These are phyloP conservation scores for Davidsoniella australis DNA, from an alignment of 2,329 filamentous ascomycete genomes.

Conservation along the genomic window DNA sequence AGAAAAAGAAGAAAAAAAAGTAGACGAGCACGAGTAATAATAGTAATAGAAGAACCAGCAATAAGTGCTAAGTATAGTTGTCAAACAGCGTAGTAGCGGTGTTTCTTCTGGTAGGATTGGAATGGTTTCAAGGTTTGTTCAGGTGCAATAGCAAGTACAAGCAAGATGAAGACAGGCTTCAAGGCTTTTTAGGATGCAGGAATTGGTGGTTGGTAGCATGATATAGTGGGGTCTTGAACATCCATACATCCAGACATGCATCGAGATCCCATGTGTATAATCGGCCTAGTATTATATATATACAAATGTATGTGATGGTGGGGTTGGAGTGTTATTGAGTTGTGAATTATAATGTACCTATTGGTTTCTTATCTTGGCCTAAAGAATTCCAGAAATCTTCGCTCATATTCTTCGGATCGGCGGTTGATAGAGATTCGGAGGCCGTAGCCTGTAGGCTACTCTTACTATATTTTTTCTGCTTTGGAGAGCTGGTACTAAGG, in stretches of 20 bases:
- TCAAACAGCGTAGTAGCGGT: not conserved
- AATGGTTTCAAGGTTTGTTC: too few species aligned
- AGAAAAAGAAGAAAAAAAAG: too few species aligned
- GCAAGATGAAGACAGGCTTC: too few species aligned
- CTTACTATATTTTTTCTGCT: not conserved
- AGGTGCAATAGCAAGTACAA: too few species aligned
- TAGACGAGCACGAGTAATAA: too few species aligned
- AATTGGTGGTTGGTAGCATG: slow-evolving; percentile 7
- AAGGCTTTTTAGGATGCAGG: not conserved
- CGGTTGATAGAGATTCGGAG: not conserved
- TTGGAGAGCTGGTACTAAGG: not conserved
- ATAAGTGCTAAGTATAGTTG: too few species aligned
- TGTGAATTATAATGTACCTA: not conserved
- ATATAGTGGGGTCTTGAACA: not conserved
- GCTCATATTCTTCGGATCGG: slow-evolving; percentile 2
- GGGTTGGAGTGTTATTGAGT: not conserved
- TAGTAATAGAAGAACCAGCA: too few species aligned
- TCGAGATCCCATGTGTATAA: too few species aligned
- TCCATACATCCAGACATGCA: too few species aligned
- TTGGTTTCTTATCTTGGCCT: slow-evolving; percentile 1
- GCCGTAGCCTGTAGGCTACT: not conserved
- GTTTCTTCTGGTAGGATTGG: not conserved
- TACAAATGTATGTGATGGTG: too few species aligned
- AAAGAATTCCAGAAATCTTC: slow-evolving; percentile 9
- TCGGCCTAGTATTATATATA: not conserved